phyloP scores from a whole-genome alignment of 1,284 basidiomycete genomes.

The Spongispora temasekensis region DNA sequence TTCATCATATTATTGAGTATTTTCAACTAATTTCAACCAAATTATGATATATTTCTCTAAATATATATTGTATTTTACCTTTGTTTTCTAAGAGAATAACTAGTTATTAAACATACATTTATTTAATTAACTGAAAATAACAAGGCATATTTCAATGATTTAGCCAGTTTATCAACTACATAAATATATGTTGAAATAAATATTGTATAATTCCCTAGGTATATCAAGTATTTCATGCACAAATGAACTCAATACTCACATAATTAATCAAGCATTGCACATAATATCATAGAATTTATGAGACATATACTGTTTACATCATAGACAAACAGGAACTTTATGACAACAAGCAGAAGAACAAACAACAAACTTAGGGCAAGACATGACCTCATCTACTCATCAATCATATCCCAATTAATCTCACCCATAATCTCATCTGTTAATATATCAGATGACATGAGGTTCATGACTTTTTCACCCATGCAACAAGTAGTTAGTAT shows the following conservation, averaged over 20 bases:
- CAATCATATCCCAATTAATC: not conserved
- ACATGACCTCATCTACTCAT: not conserved
- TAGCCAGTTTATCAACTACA: not conserved
- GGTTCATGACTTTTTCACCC: not conserved
- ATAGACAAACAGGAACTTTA: not conserved
- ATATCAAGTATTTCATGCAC: not conserved
- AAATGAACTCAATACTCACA: not conserved
- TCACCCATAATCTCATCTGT: not conserved
- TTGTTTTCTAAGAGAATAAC: too few relatives aligned
- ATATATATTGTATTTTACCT: too few relatives aligned
- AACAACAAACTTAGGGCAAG: too few relatives aligned
- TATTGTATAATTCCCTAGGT: not conserved
- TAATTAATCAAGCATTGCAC: not conserved
- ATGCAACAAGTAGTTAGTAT: not conserved
- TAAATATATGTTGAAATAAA: not conserved
- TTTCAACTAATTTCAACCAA: too few relatives aligned
- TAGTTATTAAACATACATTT: too few relatives aligned
- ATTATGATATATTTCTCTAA: too few relatives aligned
- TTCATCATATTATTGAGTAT: too few relatives aligned
- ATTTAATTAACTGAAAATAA: constrained; percentile 2
- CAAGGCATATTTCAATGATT: not conserved
- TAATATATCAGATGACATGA: not conserved
- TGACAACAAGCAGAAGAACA: not conserved
- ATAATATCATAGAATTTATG: not conserved
- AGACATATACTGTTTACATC: not conserved